These are phyloP conservation scores for Rhodotorula taiwanensis DNA, from an alignment of 768 basidiomycete genomes.

Conservation along the genomic window DNA sequence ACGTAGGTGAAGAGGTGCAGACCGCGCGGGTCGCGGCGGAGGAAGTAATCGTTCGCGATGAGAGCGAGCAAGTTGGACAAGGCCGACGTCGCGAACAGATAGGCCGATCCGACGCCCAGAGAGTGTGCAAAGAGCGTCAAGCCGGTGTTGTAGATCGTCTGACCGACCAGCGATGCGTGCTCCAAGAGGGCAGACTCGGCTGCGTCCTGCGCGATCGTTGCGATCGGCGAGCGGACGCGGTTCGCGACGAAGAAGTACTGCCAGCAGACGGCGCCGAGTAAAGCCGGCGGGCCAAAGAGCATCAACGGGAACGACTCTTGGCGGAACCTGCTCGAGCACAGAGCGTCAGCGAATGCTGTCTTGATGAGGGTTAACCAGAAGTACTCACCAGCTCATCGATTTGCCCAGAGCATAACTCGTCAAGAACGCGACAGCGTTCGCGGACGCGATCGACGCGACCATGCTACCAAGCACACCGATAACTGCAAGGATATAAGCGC, in stretches of 20 bases:
- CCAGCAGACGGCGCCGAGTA: slow-evolving; percentile 59
- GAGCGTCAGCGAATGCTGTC: neutral
- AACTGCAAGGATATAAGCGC: slow-evolving; percentile 47
- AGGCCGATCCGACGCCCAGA: slow-evolving; percentile 66
- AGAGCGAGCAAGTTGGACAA: slow-evolving; percentile 56
- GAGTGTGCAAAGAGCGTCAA: slow-evolving; percentile 58
- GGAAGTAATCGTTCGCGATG: slow-evolving; percentile 52
- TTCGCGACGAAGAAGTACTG: slow-evolving; percentile 49
- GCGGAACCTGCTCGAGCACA: slow-evolving; percentile 52
- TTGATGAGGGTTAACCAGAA: too few species aligned
- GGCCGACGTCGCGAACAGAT: slow-evolving; percentile 61
- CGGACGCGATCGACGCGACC: slow-evolving; percentile 56
- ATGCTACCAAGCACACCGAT: slow-evolving; percentile 53
- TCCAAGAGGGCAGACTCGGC: slow-evolving; percentile 55
- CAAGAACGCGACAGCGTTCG: slow-evolving; percentile 65
- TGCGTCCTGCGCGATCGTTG: slow-evolving; percentile 40
- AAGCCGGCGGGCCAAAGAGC: slow-evolving; percentile 67
- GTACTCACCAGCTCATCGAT: slow-evolving; percentile 65
- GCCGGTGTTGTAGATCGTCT: slow-evolving; percentile 55
- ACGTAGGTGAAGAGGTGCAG: slow-evolving; percentile 58
- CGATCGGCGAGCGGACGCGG: slow-evolving; percentile 42
- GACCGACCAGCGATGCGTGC: slow-evolving; percentile 55
- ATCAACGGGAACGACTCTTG: slow-evolving; percentile 58
- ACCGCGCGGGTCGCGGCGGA: neutral
- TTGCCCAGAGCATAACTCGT: slow-evolving; percentile 60